A percentile compares a stretch with the other conserved stretches of the same genome.
These are phyloP conservation scores for Aspergillus costaricaensis DNA, from an alignment of 2,329 filamentous ascomycete species.

Conservation along the genomic window DNA sequence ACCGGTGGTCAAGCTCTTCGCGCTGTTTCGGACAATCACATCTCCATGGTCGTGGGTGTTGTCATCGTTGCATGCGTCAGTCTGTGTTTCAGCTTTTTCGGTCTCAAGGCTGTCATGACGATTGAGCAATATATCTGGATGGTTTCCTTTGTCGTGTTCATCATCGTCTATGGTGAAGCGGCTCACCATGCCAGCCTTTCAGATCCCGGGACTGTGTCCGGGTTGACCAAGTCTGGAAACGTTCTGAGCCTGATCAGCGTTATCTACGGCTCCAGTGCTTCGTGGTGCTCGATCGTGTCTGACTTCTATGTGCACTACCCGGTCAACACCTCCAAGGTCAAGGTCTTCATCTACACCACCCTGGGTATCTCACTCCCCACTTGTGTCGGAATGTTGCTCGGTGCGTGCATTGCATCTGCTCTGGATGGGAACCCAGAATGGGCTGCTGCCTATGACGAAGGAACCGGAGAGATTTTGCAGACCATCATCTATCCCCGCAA, in stretches of 20 bases:
- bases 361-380: conserved; percentile 53
- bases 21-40: conserved; percentile 33
- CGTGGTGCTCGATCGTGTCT: conserved; percentile 50
- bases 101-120: conserved; percentile 29
- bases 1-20: conserved; percentile 32
- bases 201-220: conserved; percentile 38
- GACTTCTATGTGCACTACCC: conserved; percentile 54
- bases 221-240: conserved; percentile 42
- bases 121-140: conserved; percentile 37
- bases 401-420: conserved; percentile 47
- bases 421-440: conserved; percentile 47
- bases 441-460: conserved; percentile 32
- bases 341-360: conserved; percentile 53
- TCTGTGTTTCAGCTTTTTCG: conserved; percentile 29
- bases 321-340: conserved; percentile 47
- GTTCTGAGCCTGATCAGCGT: conserved; percentile 49
- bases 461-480: conserved; percentile 51
- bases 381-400: conserved; percentile 52
- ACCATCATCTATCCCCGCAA: conserved; percentile 48
- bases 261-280: conserved; percentile 53
- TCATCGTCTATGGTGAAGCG: conserved; percentile 53
- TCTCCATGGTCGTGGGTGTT: conserved; percentile 29
- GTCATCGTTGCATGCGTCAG: conserved; percentile 33
- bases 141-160: conserved; percentile 40
- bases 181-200: conserved; percentile 45